A percentile compares a stretch with the other conserved stretches of the same genome.
Evolutionary conservation across 2,329 filamentous ascomycete genomes (phyloP).

Genomic region (Talaromyces sp.): DNA sequence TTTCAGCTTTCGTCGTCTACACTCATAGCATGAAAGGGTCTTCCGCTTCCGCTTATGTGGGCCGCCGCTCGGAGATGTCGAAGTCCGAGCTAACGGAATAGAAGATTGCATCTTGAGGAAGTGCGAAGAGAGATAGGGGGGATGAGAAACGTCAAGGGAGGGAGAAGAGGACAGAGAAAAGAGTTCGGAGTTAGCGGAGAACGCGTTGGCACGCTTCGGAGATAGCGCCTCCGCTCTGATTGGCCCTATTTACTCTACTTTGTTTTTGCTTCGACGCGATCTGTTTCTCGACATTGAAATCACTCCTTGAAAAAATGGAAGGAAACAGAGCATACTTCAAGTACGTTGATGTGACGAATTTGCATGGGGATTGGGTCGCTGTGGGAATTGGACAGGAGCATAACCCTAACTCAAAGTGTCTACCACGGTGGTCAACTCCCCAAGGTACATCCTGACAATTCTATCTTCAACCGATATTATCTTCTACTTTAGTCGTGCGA

Average conservation of each 20-base stretch:
- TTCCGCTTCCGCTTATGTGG: conserved; percentile 10
- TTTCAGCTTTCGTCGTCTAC: conserved; percentile 13
- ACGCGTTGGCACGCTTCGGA: not conserved
- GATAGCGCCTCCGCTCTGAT: not conserved
- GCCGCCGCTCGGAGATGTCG: not conserved
- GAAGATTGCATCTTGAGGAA: not conserved
- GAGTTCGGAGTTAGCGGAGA: not conserved
- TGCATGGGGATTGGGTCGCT: no score
- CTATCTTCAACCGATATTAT: no score
- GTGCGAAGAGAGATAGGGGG: not conserved
- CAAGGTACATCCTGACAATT: no score
- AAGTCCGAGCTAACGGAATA: not conserved
- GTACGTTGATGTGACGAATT: not conserved
- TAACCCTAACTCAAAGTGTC: no score
- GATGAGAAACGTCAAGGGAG: not conserved
- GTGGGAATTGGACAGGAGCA: no score
- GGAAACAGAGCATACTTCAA: not conserved
- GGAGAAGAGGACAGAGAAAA: not conserved
- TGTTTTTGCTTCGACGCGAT: not conserved
- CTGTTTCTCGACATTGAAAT: not conserved
- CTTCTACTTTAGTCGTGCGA: no score
- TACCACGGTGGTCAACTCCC: no score
- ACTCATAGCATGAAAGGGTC: conserved; percentile 14
- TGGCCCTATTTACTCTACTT: not conserved
- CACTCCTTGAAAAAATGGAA: not conserved